A percentile compares a stretch with the other conserved stretches of the same genome.
Evolutionary conservation across 495 filamentous ascomycete genomes (phyloP).

Genomic region (Recurvomyces mirabilis): DNA sequence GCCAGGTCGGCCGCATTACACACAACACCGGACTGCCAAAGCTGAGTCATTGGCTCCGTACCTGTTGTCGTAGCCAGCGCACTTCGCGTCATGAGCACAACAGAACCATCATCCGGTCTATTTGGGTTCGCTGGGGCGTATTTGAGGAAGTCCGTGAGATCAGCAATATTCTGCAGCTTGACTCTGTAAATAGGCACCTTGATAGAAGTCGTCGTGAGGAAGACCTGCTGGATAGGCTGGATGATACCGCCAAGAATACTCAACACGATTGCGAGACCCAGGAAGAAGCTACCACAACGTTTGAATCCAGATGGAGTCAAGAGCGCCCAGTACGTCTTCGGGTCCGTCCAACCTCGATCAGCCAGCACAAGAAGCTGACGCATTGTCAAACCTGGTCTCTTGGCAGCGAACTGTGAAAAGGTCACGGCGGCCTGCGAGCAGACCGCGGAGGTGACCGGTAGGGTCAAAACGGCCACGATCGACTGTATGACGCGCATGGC

Average conservation of each 20-base stretch:
- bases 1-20: too few relatives aligned
- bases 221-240: not conserved
- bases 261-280: not conserved
- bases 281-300: not conserved
- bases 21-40: too few relatives aligned
- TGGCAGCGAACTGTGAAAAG: not conserved
- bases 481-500: not conserved
- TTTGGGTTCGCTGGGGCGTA: too few relatives aligned
- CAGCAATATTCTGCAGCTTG: not conserved
- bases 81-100: not conserved
- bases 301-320: not conserved
- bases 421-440: not conserved
- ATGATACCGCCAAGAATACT: not conserved
- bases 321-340: not conserved
- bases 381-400: not conserved
- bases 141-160: not conserved
- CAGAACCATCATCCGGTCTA: constrained; percentile 1
- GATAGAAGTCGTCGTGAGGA: constrained; percentile 17
- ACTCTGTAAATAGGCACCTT: constrained; percentile 2
- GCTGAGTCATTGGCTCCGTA: constrained; percentile 1
- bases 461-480: not conserved
- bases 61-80: not conserved
- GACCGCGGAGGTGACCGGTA: not conserved
- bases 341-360: not conserved
- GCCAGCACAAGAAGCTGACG: not conserved